Conservation (phyloP, 1,284 basidiomycete genomes). For the Cutaneotrichosporon arboriforme region DNA sequence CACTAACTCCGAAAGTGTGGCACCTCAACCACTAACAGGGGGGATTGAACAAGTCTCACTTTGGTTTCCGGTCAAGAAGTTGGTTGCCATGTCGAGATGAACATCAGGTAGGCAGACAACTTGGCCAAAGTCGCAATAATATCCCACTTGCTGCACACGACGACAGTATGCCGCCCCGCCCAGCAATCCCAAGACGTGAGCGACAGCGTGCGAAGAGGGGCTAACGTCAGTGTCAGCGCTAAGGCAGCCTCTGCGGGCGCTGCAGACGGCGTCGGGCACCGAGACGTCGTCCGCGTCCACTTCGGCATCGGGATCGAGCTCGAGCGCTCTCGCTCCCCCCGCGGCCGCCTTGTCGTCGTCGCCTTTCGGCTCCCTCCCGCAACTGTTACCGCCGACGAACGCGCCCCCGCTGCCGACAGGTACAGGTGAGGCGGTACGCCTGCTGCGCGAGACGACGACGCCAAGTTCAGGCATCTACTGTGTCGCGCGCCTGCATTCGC, state of each 20-base stretch:
- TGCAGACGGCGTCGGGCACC: constrained; percentile 21
- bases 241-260: constrained; percentile 14
- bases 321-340: constrained; percentile 10
- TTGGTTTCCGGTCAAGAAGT: too few species aligned
- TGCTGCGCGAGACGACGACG: constrained; percentile 47
- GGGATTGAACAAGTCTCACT: too few species aligned
- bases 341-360: constrained; percentile 13
- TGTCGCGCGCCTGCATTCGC: constrained; percentile 79
- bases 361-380: constrained; percentile 26
- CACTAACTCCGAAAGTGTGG: too few species aligned
- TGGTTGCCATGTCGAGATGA: too few species aligned
- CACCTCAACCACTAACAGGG: too few species aligned
- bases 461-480: constrained; percentile 74
- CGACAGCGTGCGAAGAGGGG: too few species aligned
- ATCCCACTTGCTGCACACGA: not conserved
- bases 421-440: constrained; percentile 39
- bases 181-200: constrained; percentile 20
- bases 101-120: too few species aligned
- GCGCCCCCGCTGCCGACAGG: constrained; percentile 23
- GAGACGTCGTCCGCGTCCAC: too few species aligned
- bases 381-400: constrained; percentile 27
- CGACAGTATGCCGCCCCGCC: constrained; percentile 20
- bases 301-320: constrained; percentile 21
- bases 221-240: not conserved
- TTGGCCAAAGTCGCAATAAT: too few species aligned